Conservation (phyloP, 2,329 filamentous ascomycete species). For the Fragosphaeria purpurea region DNA sequence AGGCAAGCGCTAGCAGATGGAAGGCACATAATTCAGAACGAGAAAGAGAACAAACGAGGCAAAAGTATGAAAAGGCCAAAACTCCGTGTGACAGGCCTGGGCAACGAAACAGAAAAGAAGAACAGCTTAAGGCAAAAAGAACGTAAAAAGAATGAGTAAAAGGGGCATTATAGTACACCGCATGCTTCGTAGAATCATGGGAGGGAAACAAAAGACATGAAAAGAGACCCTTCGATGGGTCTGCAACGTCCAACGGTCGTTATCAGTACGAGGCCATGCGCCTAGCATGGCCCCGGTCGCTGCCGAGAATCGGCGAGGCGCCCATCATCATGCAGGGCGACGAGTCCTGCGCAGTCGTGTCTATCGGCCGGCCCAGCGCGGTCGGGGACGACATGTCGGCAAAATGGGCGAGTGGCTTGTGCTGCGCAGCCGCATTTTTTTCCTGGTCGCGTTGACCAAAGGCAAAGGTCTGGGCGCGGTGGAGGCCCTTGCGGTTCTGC, state of each 20-base stretch:
- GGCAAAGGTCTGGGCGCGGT: conserved; percentile 85
- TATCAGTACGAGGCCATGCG: conserved; percentile 55
- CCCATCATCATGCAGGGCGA: conserved; percentile 33
- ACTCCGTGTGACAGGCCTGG: too few relatives aligned
- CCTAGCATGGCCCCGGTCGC: conserved; percentile 43
- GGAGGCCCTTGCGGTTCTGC: conserved; percentile 70
- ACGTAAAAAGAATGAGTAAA: too few relatives aligned
- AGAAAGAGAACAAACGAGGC: neutral
- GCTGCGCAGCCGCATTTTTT: neutral
- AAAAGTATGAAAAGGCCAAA: neutral
- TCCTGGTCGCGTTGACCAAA: conserved; percentile 61
- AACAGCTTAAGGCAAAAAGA: too few relatives aligned
- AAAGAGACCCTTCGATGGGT: too few relatives aligned
- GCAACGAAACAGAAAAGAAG: too few relatives aligned
- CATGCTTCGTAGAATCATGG: conserved; percentile 5
- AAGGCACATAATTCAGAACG: neutral
- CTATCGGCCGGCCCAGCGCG: conserved; percentile 31
- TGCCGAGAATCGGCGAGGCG: conserved; percentile 31
- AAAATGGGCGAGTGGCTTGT: conserved; percentile 14
- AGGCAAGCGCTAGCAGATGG: too few relatives aligned
- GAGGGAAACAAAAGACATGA: neutral
- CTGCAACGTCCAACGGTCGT: too few relatives aligned
- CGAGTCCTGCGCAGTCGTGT: conserved; percentile 22
- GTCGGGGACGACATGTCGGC: conserved; percentile 47
- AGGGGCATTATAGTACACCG: conserved; percentile 5